These are phyloP conservation scores for Saussurea involucrata DNA, from an alignment of 129 eudicot species.

Conservation along the genomic window DNA sequence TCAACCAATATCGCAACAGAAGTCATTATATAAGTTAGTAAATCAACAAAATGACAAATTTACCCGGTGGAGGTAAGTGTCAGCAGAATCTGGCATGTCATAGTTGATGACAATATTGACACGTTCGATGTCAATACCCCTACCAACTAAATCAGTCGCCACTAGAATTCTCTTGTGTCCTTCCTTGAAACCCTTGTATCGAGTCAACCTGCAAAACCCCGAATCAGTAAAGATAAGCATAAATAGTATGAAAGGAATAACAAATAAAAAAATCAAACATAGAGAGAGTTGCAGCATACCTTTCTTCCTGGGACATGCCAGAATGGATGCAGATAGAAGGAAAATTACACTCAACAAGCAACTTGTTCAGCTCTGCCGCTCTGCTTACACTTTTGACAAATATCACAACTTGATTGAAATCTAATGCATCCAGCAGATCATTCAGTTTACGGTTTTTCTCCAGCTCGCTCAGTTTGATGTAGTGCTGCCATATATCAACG, in stretches of 20 bases:
- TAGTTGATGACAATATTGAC: slow-evolving; percentile 18
- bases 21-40: not conserved
- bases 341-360: slow-evolving; percentile 35
- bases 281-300: not conserved
- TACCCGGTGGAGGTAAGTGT: slow-evolving; percentile 25
- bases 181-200: slow-evolving; percentile 25
- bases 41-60: not conserved
- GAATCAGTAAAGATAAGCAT: not conserved
- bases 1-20: not conserved
- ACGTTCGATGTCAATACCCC: slow-evolving; percentile 21
- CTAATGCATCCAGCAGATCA: slow-evolving; percentile 34
- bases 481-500: slow-evolving; percentile 13
- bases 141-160: slow-evolving; percentile 22
- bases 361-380: slow-evolving; percentile 33
- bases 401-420: slow-evolving; percentile 36
- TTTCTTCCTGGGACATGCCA: slow-evolving; percentile 34
- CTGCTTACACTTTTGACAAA: slow-evolving; percentile 36
- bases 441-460: slow-evolving; percentile 38
- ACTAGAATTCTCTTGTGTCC: slow-evolving; percentile 31
- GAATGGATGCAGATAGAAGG: slow-evolving; percentile 37
- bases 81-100: slow-evolving; percentile 25
- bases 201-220: slow-evolving; percentile 14
- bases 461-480: slow-evolving; percentile 30
- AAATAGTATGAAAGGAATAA: too few relatives aligned
- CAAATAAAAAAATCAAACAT: too few relatives aligned